A percentile compares a stretch with the other conserved stretches of the same genome.
phyloP scores from a whole-genome alignment of 352 stramenopile species.

The Globisporangium echinulatum region DNA sequence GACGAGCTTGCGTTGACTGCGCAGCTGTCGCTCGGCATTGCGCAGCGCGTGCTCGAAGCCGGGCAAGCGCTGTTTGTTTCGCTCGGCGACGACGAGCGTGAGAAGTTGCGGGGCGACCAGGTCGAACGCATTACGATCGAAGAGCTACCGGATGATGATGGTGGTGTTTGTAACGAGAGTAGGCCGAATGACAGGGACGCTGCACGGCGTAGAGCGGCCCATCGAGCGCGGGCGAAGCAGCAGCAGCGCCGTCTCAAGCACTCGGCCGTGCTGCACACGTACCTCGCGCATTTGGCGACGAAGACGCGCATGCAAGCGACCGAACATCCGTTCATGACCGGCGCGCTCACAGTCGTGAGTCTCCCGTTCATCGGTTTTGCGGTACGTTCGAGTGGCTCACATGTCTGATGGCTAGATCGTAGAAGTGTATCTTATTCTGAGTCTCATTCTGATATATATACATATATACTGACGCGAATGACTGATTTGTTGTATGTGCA shows the following conservation, averaged over 20 bases:
- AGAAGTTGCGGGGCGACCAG: constrained; percentile 28
- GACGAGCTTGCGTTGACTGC: constrained; percentile 61
- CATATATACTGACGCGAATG: too few relatives aligned
- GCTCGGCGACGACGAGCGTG: constrained; percentile 55
- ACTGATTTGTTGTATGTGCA: constrained; percentile 10
- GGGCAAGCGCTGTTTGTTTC: constrained; percentile 67
- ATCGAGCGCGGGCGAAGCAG: constrained; percentile 8
- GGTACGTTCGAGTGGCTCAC: constrained; percentile 21
- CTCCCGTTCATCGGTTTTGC: constrained; percentile 75
- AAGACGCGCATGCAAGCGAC: constrained; percentile 29
- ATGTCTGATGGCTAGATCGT: neutral
- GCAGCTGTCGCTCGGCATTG: constrained; percentile 68
- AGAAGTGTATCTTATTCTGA: too few relatives aligned
- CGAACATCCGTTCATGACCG: constrained; percentile 58
- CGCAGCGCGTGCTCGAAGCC: constrained; percentile 63
- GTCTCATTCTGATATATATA: too few relatives aligned
- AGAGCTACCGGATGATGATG: constrained; percentile 37
- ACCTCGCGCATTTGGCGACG: constrained; percentile 36
- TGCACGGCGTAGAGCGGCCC: constrained; percentile 1
- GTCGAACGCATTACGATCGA: constrained; percentile 67
- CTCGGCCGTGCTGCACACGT: constrained; percentile 33
- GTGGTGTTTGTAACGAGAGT: constrained; percentile 7
- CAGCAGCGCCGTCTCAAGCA: constrained; percentile 26
- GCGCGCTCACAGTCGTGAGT: constrained; percentile 45
- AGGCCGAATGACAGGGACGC: neutral